phyloP scores from a whole-genome alignment of 2,329 filamentous ascomycete species.

The Elsinoe fawcettii region DNA sequence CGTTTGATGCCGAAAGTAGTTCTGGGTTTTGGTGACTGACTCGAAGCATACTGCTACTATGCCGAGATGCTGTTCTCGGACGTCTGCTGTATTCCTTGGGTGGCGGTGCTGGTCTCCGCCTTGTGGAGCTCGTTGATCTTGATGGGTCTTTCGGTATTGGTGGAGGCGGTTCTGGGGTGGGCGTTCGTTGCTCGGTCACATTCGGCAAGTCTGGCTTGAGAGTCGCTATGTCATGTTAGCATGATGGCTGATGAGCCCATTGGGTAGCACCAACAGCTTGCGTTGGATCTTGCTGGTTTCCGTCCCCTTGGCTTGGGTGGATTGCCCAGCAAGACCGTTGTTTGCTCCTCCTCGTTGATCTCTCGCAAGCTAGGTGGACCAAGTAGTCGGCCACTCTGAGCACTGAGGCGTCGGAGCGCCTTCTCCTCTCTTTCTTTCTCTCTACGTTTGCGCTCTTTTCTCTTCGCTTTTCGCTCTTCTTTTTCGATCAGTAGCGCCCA shows the following conservation, averaged over 20 bases:
- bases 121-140: slow-evolving; percentile 68
- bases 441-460: slow-evolving; percentile 72
- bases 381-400: slow-evolving; percentile 77
- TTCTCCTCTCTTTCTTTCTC: slow-evolving; percentile 78
- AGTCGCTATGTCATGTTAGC: slow-evolving; percentile 33
- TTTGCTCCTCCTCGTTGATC: slow-evolving; percentile 64
- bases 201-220: slow-evolving; percentile 68
- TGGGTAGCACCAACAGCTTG: slow-evolving; percentile 17
- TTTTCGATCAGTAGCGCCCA: slow-evolving; percentile 94
- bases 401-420: slow-evolving; percentile 73
- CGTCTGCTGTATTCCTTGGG: slow-evolving; percentile 72
- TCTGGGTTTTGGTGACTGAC: slow-evolving; percentile 66
- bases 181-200: slow-evolving; percentile 56
- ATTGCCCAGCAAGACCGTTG: slow-evolving; percentile 41
- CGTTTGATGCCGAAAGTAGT: slow-evolving; percentile 44
- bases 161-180: slow-evolving; percentile 49
- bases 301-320: slow-evolving; percentile 66
- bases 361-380: slow-evolving; percentile 64
- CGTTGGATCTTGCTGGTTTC: slow-evolving; percentile 55
- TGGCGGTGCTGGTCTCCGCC: slow-evolving; percentile 69
- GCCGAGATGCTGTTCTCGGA: slow-evolving; percentile 40
- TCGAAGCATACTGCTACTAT: slow-evolving; percentile 75
- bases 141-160: slow-evolving; percentile 73
- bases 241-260: background rate
- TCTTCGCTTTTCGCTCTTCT: slow-evolving; percentile 75